phyloP scores from a whole-genome alignment of 2,329 filamentous ascomycete species.

The Epichloe glyceriae region DNA sequence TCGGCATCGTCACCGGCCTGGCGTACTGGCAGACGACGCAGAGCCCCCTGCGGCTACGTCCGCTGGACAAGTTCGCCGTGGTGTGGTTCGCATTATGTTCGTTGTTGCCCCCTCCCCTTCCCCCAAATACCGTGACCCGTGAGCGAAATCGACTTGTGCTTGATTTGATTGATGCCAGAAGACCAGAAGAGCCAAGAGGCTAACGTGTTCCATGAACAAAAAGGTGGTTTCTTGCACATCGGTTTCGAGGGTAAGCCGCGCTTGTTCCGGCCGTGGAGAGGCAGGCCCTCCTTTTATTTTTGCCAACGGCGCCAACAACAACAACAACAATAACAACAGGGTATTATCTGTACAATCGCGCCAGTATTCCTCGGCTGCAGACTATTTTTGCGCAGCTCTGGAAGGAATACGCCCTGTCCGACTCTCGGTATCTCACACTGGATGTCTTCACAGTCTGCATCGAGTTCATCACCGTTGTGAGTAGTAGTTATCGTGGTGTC shows the following conservation, averaged over 20 bases:
- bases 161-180: no score
- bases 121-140: no score
- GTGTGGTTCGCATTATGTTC: constrained; percentile 44
- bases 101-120: constrained; percentile 8
- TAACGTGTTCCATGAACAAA: background rate
- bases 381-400: constrained; percentile 73
- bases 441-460: constrained; percentile 80
- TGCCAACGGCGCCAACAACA: background rate
- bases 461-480: constrained; percentile 67
- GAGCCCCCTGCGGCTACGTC: constrained; percentile 11
- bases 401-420: constrained; percentile 84
- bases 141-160: no score
- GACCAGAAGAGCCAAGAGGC: no score
- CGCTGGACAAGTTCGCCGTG: constrained; percentile 28
- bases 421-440: constrained; percentile 73
- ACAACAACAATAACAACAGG: constrained; percentile 25
- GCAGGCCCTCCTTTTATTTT: background rate
- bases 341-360: constrained; percentile 65
- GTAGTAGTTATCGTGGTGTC: constrained; percentile 17
- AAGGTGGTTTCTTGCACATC: constrained; percentile 58
- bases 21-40: constrained; percentile 15
- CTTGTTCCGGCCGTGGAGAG: no score
- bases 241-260: constrained; percentile 58
- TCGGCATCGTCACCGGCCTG: constrained; percentile 22
- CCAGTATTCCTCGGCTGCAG: constrained; percentile 51